A percentile compares a stretch with the other conserved stretches of the same genome.
Evolutionary conservation across 371 early-diverging fungal species (phyloP).

Genomic region (Mortierella sp.): DNA sequence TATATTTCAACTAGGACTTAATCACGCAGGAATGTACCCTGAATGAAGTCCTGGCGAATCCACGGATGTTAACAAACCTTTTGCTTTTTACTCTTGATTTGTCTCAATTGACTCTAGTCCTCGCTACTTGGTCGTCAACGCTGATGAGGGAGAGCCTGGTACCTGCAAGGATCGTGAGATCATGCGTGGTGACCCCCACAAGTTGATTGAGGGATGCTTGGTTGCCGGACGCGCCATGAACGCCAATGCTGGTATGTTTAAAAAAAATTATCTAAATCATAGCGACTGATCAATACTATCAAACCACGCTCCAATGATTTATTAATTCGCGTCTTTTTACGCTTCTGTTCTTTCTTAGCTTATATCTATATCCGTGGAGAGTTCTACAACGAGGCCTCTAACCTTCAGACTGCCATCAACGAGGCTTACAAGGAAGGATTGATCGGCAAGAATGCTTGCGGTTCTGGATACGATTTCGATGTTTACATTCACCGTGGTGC

Average conservation of each 20-base stretch:
- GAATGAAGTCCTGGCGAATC: too few species aligned
- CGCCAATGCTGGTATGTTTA: slow-evolving; percentile 84
- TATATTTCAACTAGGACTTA: not conserved
- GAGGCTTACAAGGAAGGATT: slow-evolving; percentile 96
- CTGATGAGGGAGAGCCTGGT: slow-evolving; percentile 98
- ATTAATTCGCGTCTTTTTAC: too few species aligned
- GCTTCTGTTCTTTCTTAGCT: slow-evolving; percentile 60
- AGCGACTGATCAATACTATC: not conserved
- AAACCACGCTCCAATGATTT: not conserved
- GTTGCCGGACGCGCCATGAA: slow-evolving; percentile 97
- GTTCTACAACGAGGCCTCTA: slow-evolving; percentile 96
- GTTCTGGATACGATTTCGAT: slow-evolving; percentile 96
- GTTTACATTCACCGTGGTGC: slow-evolving; percentile 97
- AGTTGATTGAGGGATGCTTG: slow-evolving; percentile 96
- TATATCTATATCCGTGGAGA: slow-evolving; percentile 99
- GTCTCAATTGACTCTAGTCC: slow-evolving; percentile 63
- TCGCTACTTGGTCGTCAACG: slow-evolving; percentile 96
- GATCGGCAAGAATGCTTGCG: slow-evolving; percentile 98
- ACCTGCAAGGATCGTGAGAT: slow-evolving; percentile 99
- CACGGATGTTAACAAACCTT: not conserved
- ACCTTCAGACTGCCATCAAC: slow-evolving; percentile 94
- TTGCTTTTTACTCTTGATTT: not conserved
- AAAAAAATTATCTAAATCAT: not conserved
- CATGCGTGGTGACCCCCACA: slow-evolving; percentile 98
- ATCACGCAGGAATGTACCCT: too few species aligned